Base-by-base conservation (phyloP, 2,329 filamentous ascomycete species). In the Diaporthe eres region DNA sequence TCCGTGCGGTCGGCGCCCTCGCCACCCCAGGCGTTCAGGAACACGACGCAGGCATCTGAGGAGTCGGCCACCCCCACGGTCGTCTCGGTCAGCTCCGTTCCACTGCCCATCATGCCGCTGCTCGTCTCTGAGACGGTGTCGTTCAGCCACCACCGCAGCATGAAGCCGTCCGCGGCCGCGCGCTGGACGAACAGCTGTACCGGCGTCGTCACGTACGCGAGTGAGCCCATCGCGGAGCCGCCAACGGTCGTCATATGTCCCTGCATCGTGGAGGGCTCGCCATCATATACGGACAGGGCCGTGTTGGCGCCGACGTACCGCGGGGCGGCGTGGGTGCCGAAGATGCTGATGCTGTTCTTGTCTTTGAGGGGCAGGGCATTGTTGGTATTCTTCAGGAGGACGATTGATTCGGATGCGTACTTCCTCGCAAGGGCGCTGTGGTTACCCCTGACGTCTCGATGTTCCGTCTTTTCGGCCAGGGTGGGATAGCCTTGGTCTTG, bases 11-110 rank as follows among this genome's bases (percentile, higher is more conserved):
- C 88, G 78, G 88, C 93, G 1, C 93, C 93, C 83, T 97, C 95
- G 1, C 93, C 92, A 1, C 93, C 91, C 82, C 93, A 94, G 12
- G 87, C 89, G 80, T 93, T 94, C 78, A 90, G 89, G 78, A 93
- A 90, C 0, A 93, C 90, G 4, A 93, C 83, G 78, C 95, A 97
- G 9, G 94, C 87, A 79, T 95, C 88, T 2, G 85, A 81, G 71
- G 88, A 84, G 1, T 85, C 81, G 1, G 81, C 80, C 12, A 37
- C 55, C 6, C 39, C 25, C 28, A 28, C 25, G 1, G 68, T 72
- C 10, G 68, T 72, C 68, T 72, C 53, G 7, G 60, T 47, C 60
- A 63, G 60, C 39, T 47, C 25, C 2, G 68, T 49, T 8, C 39
- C 68, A 51, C 67, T 57, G 25, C 68, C 68, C 39, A 2, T 4